These are phyloP conservation scores for Hydnum rufescens DNA, from an alignment of 768 basidiomycete genomes.

Conservation along the genomic window DNA sequence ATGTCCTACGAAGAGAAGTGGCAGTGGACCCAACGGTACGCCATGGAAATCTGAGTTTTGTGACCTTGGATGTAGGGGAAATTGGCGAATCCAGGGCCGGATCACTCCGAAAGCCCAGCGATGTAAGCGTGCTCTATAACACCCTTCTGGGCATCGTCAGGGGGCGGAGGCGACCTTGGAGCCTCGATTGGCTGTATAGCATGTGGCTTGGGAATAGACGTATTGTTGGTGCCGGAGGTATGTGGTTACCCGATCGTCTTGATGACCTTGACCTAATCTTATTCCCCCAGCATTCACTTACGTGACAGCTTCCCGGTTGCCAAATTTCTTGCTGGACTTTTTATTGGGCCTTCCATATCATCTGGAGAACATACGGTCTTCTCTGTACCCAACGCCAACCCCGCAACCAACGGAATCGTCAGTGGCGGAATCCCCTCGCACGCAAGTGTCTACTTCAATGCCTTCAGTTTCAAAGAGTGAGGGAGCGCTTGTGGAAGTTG, in stretches of 20 bases:
- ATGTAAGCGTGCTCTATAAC: conserved; percentile 37
- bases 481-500: too few relatives aligned
- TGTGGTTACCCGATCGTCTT: conserved; percentile 12
- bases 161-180: conserved; percentile 12
- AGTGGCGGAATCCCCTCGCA: too few relatives aligned
- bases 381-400: not conserved
- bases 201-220: conserved; percentile 49
- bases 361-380: not conserved
- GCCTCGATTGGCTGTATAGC: conserved; percentile 19
- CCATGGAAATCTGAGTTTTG: conserved; percentile 23
- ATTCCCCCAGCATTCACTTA: conserved; percentile 66
- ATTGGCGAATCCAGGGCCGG: not conserved
- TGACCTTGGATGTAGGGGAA: conserved; percentile 52
- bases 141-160: conserved; percentile 37
- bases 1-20: conserved; percentile 58
- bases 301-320: conserved; percentile 47
- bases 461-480: too few relatives aligned
- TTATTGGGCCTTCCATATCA: conserved; percentile 30
- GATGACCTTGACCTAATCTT: conserved; percentile 4
- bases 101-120: conserved; percentile 21
- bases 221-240: conserved; percentile 65
- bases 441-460: too few relatives aligned
- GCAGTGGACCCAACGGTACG: conserved; percentile 33
- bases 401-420: too few relatives aligned
- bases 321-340: conserved; percentile 38